Evolutionary conservation across 2,329 filamentous ascomycete genomes (phyloP).

Genomic region (Arthroderma sp.): DNA sequence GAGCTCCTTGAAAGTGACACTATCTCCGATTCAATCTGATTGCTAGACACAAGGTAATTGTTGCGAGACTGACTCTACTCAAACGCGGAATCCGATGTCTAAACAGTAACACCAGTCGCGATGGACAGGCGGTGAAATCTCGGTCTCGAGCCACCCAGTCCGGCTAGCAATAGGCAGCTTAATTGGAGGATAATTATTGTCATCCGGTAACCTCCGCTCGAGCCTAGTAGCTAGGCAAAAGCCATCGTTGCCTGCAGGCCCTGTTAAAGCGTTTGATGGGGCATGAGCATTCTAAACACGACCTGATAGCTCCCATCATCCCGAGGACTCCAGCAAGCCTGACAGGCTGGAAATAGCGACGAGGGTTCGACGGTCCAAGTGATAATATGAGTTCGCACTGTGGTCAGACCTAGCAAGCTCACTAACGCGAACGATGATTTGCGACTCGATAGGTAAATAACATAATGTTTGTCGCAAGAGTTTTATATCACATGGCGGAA

Average conservation of each 20-base stretch:
- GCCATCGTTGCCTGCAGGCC: no score
- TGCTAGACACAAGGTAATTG: background rate
- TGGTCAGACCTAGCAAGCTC: background rate
- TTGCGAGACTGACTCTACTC: no score
- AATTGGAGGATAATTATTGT: background rate
- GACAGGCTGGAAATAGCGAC: background rate
- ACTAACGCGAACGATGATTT: background rate
- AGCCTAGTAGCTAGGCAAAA: background rate
- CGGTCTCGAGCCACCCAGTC: background rate
- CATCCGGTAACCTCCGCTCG: background rate
- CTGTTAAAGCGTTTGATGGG: background rate
- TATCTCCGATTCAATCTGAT: background rate
- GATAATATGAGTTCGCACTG: background rate
- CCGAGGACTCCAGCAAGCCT: background rate
- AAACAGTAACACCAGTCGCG: background rate
- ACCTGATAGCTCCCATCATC: background rate
- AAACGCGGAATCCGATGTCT: background rate
- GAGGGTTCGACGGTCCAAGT: background rate
- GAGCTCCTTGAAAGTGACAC: background rate
- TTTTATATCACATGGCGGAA: no score
- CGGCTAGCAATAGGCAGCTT: background rate
- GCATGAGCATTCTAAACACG: background rate
- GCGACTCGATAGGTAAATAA: background rate
- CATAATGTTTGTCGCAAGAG: no score
- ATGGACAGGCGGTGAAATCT: background rate